Evolutionary conservation across 768 basidiomycete species (phyloP), one percentile per base, ranked within the genome.

Genomic region (Hygrocybe coccinea): DNA sequence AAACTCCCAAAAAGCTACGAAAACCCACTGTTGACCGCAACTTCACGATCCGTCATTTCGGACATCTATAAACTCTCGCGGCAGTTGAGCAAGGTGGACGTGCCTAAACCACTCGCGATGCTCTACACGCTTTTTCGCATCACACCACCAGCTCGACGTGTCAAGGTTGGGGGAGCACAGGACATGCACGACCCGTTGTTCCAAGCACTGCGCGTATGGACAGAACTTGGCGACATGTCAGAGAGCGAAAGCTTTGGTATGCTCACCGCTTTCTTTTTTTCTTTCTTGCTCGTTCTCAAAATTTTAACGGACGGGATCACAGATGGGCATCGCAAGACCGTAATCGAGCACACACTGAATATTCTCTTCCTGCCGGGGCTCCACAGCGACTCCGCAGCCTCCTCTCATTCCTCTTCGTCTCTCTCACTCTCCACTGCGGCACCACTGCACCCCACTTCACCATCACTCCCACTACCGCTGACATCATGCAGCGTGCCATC

Each of bases 281-380:
- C 12, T 25, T 19, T 50, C 22, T 12, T 25, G 6, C 8, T 19
- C n/a, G 12, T 46, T 10, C 43, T 12, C 9, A 6, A 50, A 3
- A 22, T 7, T 34, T 38, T 24, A 46, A 53, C 29, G 3, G 29
- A 29, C 29, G 8, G 29, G 56, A 46, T 35, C 39, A 34, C 44
- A 91, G 89, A 90, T 66, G 87, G 88, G 17, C 83, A 86, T 63
- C 79, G 81, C 54, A 85, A 82, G 69, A 80, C 80, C 39, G 84
- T 90, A 22, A 82, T 91, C 45, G 86, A 90, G 64, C 90, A 91
- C 66, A 89, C 86, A 1, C 76, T 91, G 55, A 84, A 92, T 66
- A 72, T 91, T 38, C 75, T 90, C 52, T 71, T 91, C 57, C 77
- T 91, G 49, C 90, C 91, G 1, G 85, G 83, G 56, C 74, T 87